Evolutionary conservation across 1,284 basidiomycete species (phyloP).

Genomic region (Blastosporella zonata): DNA sequence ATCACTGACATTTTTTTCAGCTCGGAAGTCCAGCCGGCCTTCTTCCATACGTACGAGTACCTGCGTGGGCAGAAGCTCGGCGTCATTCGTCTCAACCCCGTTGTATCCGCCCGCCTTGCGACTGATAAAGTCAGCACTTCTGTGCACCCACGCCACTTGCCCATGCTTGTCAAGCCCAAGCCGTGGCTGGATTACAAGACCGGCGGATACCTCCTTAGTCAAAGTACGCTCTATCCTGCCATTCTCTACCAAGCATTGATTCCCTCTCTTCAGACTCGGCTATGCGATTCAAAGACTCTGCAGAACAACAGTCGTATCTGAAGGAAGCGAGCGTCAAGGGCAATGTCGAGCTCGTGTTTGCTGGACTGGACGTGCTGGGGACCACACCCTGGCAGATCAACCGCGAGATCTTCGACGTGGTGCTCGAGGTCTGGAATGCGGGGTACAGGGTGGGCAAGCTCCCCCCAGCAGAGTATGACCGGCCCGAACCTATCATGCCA

Average conservation of each 20-base stretch:
- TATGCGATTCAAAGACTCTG: slow-evolving; percentile 93
- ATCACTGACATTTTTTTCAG: slow-evolving; percentile 33
- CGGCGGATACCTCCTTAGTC: slow-evolving; percentile 85
- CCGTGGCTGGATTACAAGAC: slow-evolving; percentile 81
- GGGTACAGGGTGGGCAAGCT: slow-evolving; percentile 76
- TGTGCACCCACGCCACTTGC: slow-evolving; percentile 90
- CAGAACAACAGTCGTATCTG: slow-evolving; percentile 86
- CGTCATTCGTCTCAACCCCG: slow-evolving; percentile 85
- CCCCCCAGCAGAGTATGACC: slow-evolving; percentile 63
- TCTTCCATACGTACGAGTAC: slow-evolving; percentile 93
- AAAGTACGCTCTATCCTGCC: slow-evolving; percentile 43
- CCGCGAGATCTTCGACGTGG: slow-evolving; percentile 47
- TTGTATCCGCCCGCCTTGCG: slow-evolving; percentile 76
- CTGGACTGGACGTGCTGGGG: slow-evolving; percentile 88
- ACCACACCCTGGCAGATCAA: slow-evolving; percentile 94
- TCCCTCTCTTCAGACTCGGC: slow-evolving; percentile 47
- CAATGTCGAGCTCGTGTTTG: slow-evolving; percentile 83
- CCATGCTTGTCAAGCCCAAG: slow-evolving; percentile 92
- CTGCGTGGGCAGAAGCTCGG: slow-evolving; percentile 90
- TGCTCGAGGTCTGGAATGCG: slow-evolving; percentile 72
- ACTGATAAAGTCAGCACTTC: slow-evolving; percentile 76
- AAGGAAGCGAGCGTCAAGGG: slow-evolving; percentile 73
- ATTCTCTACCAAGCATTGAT: neutral
- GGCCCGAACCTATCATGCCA: slow-evolving; percentile 65
- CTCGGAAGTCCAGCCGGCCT: slow-evolving; percentile 85